Conservation (phyloP, 2,329 filamentous ascomycete species). For the Calonectria ilicicola region DNA sequence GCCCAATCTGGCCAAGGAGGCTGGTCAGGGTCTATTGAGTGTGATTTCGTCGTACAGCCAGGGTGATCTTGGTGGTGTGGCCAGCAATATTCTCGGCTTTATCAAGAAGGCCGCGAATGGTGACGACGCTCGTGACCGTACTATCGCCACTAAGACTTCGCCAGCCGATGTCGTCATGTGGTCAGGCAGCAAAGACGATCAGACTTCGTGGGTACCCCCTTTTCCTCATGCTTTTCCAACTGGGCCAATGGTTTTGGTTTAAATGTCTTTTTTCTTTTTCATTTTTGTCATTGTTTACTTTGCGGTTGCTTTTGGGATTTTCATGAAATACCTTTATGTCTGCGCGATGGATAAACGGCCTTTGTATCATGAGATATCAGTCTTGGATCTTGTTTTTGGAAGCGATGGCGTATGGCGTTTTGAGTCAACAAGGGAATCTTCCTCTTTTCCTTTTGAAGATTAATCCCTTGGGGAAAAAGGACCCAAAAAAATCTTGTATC, state of each 20-base stretch:
- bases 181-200: constrained; percentile 95
- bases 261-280: constrained; percentile 8
- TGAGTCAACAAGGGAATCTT: neutral
- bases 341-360: neutral
- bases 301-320: neutral
- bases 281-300: neutral
- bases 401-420: constrained; percentile 13
- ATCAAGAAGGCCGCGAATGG: constrained; percentile 91
- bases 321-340: neutral
- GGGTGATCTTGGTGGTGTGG: constrained; percentile 86
- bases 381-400: neutral
- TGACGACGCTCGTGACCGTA: constrained; percentile 83
- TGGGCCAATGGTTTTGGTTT: constrained; percentile 29
- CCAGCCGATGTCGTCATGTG: constrained; percentile 98
- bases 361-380: neutral
- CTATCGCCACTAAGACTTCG: constrained; percentile 89
- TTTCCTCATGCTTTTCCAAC: constrained; percentile 36
- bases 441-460: neutral
- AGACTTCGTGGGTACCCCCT: constrained; percentile 81
- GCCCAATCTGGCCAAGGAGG: constrained; percentile 76
- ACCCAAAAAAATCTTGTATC: constrained; percentile 25
- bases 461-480: neutral
- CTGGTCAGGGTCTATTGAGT: constrained; percentile 71
- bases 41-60: constrained; percentile 70
- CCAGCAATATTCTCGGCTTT: constrained; percentile 82